phyloP scores from a whole-genome alignment of 2,329 filamentous ascomycete genomes.

The Pyrenochaeta sp. region DNA sequence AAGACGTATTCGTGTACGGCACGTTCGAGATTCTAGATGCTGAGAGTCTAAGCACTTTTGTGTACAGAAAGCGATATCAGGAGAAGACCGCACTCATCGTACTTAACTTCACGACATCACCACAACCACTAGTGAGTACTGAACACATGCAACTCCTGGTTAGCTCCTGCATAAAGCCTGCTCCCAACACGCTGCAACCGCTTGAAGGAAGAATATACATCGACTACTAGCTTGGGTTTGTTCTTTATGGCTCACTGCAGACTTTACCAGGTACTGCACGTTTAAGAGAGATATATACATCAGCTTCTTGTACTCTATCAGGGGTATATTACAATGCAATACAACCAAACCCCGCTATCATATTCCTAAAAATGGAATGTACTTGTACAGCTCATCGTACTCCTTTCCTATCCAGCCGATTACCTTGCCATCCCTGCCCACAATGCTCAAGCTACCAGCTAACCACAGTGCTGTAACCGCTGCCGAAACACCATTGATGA shows the following conservation, averaged over 20 bases:
- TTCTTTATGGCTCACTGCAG: neutral
- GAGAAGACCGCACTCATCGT: slow-evolving; percentile 45
- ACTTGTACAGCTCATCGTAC: slow-evolving; percentile 77
- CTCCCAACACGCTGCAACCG: slow-evolving; percentile 34
- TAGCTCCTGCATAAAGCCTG: slow-evolving; percentile 46
- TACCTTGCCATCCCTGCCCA: slow-evolving; percentile 74
- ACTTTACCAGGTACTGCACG: no score
- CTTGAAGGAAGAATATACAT: slow-evolving; percentile 51
- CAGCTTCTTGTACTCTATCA: neutral
- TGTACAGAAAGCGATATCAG: slow-evolving; percentile 50
- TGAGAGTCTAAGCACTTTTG: slow-evolving; percentile 63
- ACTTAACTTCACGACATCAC: slow-evolving; percentile 49
- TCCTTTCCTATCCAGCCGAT: slow-evolving; percentile 81
- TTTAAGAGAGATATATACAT: no score
- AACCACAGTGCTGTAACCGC: slow-evolving; percentile 76
- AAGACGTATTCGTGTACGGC: slow-evolving; percentile 73
- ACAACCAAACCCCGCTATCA: slow-evolving; percentile 53
- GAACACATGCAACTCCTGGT: slow-evolving; percentile 54
- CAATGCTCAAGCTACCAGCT: slow-evolving; percentile 78
- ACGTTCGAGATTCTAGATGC: slow-evolving; percentile 65
- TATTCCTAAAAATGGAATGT: slow-evolving; percentile 64
- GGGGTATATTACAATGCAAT: slow-evolving; percentile 34
- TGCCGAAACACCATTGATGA: slow-evolving; percentile 71
- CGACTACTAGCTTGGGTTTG: slow-evolving; percentile 30
- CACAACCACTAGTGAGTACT: slow-evolving; percentile 13